phyloP scores from a whole-genome alignment of 768 basidiomycete species.

The Leccinum sublutescens region DNA sequence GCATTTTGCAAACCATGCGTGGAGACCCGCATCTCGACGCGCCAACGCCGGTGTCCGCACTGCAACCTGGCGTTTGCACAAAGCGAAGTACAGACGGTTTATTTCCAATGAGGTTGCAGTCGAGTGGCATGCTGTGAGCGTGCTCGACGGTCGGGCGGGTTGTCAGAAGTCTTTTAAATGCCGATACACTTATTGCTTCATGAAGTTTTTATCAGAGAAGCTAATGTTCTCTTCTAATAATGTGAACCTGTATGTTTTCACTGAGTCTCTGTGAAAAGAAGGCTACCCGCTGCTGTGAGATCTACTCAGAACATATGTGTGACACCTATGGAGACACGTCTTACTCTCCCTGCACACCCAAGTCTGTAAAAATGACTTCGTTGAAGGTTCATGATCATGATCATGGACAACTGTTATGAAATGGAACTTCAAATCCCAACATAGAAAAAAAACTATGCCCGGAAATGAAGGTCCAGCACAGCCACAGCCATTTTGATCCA shows the following conservation, averaged over 20 bases:
- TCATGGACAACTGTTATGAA: too few relatives aligned
- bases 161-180: neutral
- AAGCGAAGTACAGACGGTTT: slow-evolving; percentile 74
- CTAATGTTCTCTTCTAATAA: neutral
- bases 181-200: neutral
- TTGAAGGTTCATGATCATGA: too few relatives aligned
- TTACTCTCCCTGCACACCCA: too few relatives aligned
- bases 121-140: neutral
- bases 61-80: slow-evolving; percentile 81
- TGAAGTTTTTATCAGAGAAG: neutral
- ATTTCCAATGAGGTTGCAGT: slow-evolving; percentile 45
- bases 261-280: neutral
- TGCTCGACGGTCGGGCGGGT: neutral
- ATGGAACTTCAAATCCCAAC: too few relatives aligned
- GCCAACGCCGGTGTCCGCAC: slow-evolving; percentile 92
- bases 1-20: slow-evolving; percentile 86
- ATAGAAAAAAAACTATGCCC: too few relatives aligned
- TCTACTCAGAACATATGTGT: too few relatives aligned
- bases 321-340: too few relatives aligned
- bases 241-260: neutral
- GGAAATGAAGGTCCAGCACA: too few relatives aligned
- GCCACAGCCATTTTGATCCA: too few relatives aligned
- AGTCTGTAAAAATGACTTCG: too few relatives aligned
- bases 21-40: slow-evolving; percentile 81
- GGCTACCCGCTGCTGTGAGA: too few relatives aligned